Evolutionary conservation across 2,329 filamentous ascomycete genomes (phyloP), one percentile per base, ranked within the genome.

Genomic region (Verruconis gallopava): DNA sequence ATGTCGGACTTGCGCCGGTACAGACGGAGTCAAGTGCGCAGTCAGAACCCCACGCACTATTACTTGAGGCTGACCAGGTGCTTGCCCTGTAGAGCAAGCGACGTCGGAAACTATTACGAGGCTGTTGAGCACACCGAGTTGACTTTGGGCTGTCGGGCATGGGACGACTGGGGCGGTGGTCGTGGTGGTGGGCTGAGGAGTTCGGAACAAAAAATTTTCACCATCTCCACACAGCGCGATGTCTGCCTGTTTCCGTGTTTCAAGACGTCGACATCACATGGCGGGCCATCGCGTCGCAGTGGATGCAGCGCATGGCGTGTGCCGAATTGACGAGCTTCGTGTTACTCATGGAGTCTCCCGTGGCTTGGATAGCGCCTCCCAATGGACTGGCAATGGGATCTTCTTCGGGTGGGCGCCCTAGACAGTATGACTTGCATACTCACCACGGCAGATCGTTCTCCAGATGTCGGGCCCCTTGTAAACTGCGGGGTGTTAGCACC

Each of bases 61-160:
- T 30, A 30, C 25, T 30, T n/a, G 25, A 30, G 25, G n/a, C n/a
- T 30, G n/a, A 30, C 25, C 25, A 30, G 25, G 25, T 30, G 9
- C n/a, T 30, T 9, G 9, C n/a, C 25, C 25, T 9, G 25, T 9
- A 30, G 9, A 9, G 6, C 9, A 9, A 9, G 25, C 25, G 25
- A 30, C 6, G n/a, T 30, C 25, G 25, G 25, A 9, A 30, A n/a
- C 25, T 30, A 9, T 30, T 30, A 30, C 25, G 25, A n/a, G 9
- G n/a, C n/a, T n/a, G 25, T 30, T 30, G 25, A 30, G n/a, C n/a
- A 30, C 18, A 21, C 28, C 18, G 40, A 21, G 14, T 37, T 40
- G 38, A 30, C 11, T 12, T 20, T 13, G 1, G 25, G 25, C 14
- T 11, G n/a, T n/a, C n/a, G n/a, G n/a, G n/a, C n/a, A n/a, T n/a